phyloP scores from a whole-genome alignment of 345 rosid genomes.

The sweet orange (Citrus sinensis) region DVS_A1.0 CM039169.1:21507001-21507500 shows the following conservation, averaged over 20 bases:
- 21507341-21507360: background rate
- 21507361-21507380: background rate
- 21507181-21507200: slow-evolving; percentile 51
- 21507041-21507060: background rate
- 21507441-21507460: no score
- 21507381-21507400: no score
- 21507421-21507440: no score
- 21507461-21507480: no score
- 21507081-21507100: slow-evolving; percentile 47
- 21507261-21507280: slow-evolving; percentile 13
- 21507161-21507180: slow-evolving; percentile 44
- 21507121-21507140: slow-evolving; percentile 47
- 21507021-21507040: background rate
- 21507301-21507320: background rate
- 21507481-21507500: no score
- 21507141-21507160: slow-evolving; percentile 74
- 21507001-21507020: background rate
- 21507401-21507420: no score
- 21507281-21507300: slow-evolving; percentile 3
- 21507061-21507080: slow-evolving; percentile 30
- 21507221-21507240: background rate
- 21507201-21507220: slow-evolving; percentile 45
- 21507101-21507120: slow-evolving; percentile 54
- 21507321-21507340: background rate
- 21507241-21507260: slow-evolving; percentile 13